These are phyloP conservation scores for Phymatotrichopsis omnivora DNA, from an alignment of 2,329 filamentous ascomycete genomes.

Conservation along the genomic window DNA sequence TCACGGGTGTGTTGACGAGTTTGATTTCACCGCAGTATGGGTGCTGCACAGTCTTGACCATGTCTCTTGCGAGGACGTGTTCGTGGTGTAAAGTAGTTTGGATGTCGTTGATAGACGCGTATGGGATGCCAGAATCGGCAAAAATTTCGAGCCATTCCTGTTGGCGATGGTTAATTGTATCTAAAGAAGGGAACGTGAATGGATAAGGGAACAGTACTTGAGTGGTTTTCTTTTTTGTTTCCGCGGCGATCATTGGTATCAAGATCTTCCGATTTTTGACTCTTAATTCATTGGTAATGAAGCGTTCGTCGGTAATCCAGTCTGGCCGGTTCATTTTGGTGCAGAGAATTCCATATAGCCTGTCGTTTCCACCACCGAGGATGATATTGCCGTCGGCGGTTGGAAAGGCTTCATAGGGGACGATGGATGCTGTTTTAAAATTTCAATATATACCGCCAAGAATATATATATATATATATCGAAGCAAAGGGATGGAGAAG, in stretches of 20 bases:
- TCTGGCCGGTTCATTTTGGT: slow-evolving; percentile 48
- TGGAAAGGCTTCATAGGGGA: slow-evolving; percentile 80
- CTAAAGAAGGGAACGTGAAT: not conserved
- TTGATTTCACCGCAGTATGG: slow-evolving; percentile 73
- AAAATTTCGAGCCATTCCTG: slow-evolving; percentile 76
- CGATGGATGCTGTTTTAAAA: slow-evolving; percentile 64
- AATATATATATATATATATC: not conserved
- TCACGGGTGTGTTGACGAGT: slow-evolving; percentile 87
- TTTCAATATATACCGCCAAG: not conserved
- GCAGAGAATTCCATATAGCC: slow-evolving; percentile 56
- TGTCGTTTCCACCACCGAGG: slow-evolving; percentile 62
- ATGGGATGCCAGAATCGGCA: slow-evolving; percentile 88
- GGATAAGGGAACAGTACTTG: slow-evolving; percentile 27
- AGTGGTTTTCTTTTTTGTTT: slow-evolving; percentile 69
- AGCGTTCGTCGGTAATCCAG: slow-evolving; percentile 51
- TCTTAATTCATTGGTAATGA: slow-evolving; percentile 50
- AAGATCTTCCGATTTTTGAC: slow-evolving; percentile 65
- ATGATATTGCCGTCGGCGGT: slow-evolving; percentile 62
- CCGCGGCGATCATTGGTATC: slow-evolving; percentile 65
- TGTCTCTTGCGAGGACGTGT: slow-evolving; percentile 67
- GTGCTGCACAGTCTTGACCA: slow-evolving; percentile 85
- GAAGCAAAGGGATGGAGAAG: not conserved
- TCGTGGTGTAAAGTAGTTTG: slow-evolving; percentile 72
- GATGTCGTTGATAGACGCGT: slow-evolving; percentile 88
- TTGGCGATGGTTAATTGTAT: not conserved